These are phyloP conservation scores for Panus rudis DNA, from an alignment of 768 basidiomycete species.

Conservation along the genomic window DNA sequence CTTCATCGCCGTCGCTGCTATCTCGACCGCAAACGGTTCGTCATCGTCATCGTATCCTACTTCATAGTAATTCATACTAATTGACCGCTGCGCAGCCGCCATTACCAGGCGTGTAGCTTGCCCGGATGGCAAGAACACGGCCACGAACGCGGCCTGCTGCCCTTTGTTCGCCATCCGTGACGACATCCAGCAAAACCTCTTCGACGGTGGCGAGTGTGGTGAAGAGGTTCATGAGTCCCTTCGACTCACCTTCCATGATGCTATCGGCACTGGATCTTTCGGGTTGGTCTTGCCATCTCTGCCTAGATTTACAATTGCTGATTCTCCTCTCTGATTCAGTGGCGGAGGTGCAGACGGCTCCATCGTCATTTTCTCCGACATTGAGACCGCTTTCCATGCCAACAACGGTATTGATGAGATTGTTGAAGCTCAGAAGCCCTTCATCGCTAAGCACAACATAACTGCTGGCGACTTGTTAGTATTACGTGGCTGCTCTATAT, in stretches of 20 bases:
- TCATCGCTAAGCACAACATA: conserved; percentile 13
- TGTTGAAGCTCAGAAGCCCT: conserved; percentile 12
- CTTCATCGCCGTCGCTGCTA: conserved; percentile 10
- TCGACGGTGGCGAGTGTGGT: conserved; percentile 22
- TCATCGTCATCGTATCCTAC: neutral
- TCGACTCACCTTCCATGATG: conserved; percentile 21
- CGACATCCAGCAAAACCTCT: conserved; percentile 21
- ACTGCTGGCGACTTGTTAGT: conserved; percentile 16
- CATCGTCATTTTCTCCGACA: conserved; percentile 14
- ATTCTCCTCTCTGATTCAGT: conserved; percentile 7
- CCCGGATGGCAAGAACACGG: conserved; percentile 24
- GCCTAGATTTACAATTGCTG: neutral
- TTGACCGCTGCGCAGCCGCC: neutral
- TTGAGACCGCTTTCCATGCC: conserved; percentile 18
- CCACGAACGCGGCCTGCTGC: conserved; percentile 23
- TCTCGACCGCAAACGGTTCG: conserved; percentile 7
- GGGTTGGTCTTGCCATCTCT: conserved; percentile 4
- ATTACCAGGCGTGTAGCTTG: conserved; percentile 16
- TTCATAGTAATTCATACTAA: neutral
- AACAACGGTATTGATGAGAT: conserved; percentile 19
- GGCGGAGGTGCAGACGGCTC: conserved; percentile 18
- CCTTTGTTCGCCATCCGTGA: conserved; percentile 22
- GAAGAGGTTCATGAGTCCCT: conserved; percentile 22
- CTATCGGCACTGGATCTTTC: conserved; percentile 10
- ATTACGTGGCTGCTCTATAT: neutral